Evolutionary conservation across 2,329 filamentous ascomycete species (phyloP).

Genomic region (Rhytidhysteron rufulum): DNA sequence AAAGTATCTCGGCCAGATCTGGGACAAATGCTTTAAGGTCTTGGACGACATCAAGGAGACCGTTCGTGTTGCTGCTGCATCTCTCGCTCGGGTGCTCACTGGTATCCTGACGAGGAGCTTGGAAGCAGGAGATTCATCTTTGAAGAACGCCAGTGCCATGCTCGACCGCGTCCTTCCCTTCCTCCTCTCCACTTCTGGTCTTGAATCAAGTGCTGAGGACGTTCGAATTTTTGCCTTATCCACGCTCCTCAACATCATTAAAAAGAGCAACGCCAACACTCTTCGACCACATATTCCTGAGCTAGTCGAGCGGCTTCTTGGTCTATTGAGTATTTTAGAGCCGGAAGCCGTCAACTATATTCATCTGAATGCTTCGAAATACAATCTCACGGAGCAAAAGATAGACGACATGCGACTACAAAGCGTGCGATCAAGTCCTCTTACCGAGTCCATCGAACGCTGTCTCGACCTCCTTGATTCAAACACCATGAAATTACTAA

Average conservation of each 20-base stretch:
- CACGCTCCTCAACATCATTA: constrained; percentile 83
- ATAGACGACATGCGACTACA: constrained; percentile 84
- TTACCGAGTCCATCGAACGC: constrained; percentile 88
- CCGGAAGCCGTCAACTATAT: constrained; percentile 88
- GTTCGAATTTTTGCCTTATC: constrained; percentile 76
- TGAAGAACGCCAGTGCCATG: constrained; percentile 70
- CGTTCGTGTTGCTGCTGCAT: constrained; percentile 75
- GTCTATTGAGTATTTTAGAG: constrained; percentile 81
- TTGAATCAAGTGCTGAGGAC: constrained; percentile 85
- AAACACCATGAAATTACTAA: constrained; percentile 69
- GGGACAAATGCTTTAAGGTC: constrained; percentile 82
- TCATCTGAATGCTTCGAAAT: constrained; percentile 79
- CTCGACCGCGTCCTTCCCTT: constrained; percentile 86
- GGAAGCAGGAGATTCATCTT: constrained; percentile 67
- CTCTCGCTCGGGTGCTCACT: constrained; percentile 78
- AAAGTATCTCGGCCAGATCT: constrained; percentile 78
- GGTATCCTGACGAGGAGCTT: constrained; percentile 81
- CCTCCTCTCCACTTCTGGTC: constrained; percentile 78
- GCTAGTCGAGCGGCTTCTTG: constrained; percentile 76
- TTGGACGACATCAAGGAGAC: constrained; percentile 94
- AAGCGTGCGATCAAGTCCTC: constrained; percentile 78
- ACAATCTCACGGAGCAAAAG: constrained; percentile 80
- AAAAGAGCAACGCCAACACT: constrained; percentile 73
- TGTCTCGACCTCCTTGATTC: constrained; percentile 81
- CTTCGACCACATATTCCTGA: constrained; percentile 77